A percentile compares a stretch with the other conserved stretches of the same genome.
Evolutionary conservation across 371 early-diverging fungal genomes (phyloP).

Genomic region (Apophysomyces trapeziformis): DNA sequence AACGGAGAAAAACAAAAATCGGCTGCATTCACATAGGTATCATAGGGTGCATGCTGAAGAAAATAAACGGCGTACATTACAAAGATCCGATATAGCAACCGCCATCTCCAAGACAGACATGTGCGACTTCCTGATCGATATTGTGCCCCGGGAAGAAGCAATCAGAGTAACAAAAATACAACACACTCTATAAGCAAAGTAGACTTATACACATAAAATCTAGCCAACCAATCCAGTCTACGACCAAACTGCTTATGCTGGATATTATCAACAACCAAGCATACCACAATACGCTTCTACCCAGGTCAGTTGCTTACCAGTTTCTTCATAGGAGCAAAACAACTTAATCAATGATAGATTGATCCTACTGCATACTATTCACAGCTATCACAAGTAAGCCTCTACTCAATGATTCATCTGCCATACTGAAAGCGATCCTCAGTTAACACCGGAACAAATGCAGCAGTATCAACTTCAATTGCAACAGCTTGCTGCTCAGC

Average conservation of each 20-base stretch:
- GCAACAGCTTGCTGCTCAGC: constrained; percentile 5
- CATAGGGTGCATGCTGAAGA: constrained; percentile 96
- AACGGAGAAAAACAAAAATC: not conserved
- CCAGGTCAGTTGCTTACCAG: constrained; percentile 13
- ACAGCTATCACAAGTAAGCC: constrained; percentile 18
- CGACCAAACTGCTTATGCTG: constrained; percentile 35
- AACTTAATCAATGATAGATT: constrained; percentile 13
- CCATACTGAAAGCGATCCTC: not conserved
- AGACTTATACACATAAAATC: constrained; percentile 9
- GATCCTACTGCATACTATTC: constrained; percentile 22
- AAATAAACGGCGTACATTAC: constrained; percentile 97
- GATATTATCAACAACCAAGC: constrained; percentile 29
- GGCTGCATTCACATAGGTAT: not conserved
- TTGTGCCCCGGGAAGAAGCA: constrained; percentile 93
- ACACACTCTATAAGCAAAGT: not conserved
- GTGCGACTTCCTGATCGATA: constrained; percentile 99
- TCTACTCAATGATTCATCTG: not conserved
- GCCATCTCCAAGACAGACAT: constrained; percentile 95
- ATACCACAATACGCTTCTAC: constrained; percentile 29
- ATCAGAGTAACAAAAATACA: constrained; percentile 22
- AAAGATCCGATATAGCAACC: constrained; percentile 93
- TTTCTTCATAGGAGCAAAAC: not conserved
- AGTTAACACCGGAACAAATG: not conserved
- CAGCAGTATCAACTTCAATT: constrained; percentile 12
- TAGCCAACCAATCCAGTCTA: constrained; percentile 23